These are phyloP conservation scores for Eucalyptus melliodora DNA, from an alignment of 345 rosid genomes.

Conservation along the genomic window DNA sequence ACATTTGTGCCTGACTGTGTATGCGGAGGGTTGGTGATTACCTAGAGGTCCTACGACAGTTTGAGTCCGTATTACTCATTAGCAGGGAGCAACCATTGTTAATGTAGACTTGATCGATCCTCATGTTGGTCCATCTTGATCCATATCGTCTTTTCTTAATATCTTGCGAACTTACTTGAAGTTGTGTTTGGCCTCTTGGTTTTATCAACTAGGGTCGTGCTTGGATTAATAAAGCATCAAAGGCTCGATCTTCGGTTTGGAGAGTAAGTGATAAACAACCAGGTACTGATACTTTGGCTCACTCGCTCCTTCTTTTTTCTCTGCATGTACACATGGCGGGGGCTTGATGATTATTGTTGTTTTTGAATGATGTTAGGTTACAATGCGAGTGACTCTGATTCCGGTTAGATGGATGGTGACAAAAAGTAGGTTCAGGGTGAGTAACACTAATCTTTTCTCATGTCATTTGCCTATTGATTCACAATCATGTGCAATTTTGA, in stretches of 20 bases:
- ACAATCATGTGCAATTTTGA: background rate
- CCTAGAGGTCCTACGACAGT: background rate
- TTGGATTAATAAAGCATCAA: conserved; percentile 72
- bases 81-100: background rate
- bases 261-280: conserved; percentile 55
- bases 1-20: background rate
- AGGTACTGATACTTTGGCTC: conserved; percentile 16
- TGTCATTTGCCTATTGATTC: background rate
- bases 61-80: background rate
- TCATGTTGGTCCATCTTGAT: background rate
- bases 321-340: background rate
- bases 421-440: background rate
- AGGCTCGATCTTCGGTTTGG: conserved; percentile 46
- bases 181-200: background rate
- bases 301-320: background rate
- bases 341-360: background rate
- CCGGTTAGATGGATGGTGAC: conserved; percentile 15
- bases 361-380: conserved; percentile 26
- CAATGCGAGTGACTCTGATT: conserved; percentile 67
- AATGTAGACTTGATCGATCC: background rate
- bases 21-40: background rate
- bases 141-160: background rate
- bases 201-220: conserved; percentile 37
- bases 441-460: background rate
- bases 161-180: background rate